Evolutionary conservation across 768 basidiomycete genomes (phyloP).

Genomic region (Cyclocybe cylindracea): DNA sequence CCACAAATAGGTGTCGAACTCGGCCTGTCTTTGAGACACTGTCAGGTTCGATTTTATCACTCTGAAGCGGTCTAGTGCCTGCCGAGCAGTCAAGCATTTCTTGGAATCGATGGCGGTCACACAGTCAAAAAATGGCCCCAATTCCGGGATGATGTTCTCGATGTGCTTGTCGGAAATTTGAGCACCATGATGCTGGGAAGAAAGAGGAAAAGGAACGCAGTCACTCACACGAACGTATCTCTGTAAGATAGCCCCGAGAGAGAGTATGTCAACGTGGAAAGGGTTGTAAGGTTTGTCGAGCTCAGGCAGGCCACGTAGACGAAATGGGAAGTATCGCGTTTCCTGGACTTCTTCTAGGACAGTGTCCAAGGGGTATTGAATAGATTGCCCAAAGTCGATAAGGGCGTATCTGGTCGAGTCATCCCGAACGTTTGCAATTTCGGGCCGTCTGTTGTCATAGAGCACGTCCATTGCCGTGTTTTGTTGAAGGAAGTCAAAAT

Average conservation of each 20-base stretch:
- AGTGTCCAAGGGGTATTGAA: constrained; percentile 7
- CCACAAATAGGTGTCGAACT: not conserved
- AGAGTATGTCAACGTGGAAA: constrained; percentile 10
- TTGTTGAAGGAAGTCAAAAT: constrained; percentile 7
- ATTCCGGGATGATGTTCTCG: constrained; percentile 8
- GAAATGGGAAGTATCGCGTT: not conserved
- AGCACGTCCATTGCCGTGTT: constrained; percentile 11
- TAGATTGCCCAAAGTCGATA: constrained; percentile 14
- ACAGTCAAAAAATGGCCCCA: constrained; percentile 12
- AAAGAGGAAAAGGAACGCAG: not conserved
- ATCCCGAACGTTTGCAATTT: not conserved
- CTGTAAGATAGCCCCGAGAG: constrained; percentile 1
- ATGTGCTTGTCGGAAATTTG: not conserved
- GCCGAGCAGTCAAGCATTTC: constrained; percentile 1
- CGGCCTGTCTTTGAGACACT: not conserved
- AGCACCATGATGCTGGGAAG: not conserved
- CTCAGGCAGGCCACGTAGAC: not conserved
- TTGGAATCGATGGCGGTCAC: constrained; percentile 1
- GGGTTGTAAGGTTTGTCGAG: constrained; percentile 3
- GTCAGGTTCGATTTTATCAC: not conserved
- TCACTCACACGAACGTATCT: constrained; percentile 7
- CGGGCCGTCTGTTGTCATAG: not conserved
- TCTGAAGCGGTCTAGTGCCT: constrained; percentile 5
- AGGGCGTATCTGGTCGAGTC: constrained; percentile 4
- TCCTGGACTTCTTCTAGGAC: not conserved